Percentiles rank a stretch among this genome's conserved stretches.
Conservation (phyloP, 352 stramenopile species). For the Phytopythium ostracodes region DNA sequence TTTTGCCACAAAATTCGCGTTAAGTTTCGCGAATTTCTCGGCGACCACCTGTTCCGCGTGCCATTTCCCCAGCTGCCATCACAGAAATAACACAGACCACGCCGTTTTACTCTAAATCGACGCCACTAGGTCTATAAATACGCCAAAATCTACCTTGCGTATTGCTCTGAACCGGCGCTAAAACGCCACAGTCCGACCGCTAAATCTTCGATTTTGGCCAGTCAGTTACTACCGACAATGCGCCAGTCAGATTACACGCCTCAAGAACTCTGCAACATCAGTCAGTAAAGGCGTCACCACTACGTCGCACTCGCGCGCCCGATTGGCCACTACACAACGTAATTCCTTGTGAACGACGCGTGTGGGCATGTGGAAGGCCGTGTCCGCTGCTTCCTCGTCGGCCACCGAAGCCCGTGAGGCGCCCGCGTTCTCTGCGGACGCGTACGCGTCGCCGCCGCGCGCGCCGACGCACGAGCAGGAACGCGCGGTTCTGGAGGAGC, state of each 20-base stretch:
- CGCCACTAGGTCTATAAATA: neutral
- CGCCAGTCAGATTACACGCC: neutral
- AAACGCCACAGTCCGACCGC: neutral
- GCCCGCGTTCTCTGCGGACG: neutral
- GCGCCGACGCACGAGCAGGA: neutral
- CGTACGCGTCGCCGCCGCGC: constrained; percentile 11
- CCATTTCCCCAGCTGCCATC: neutral
- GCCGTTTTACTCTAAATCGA: neutral
- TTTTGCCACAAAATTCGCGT: neutral
- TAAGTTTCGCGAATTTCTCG: neutral
- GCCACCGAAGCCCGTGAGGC: neutral
- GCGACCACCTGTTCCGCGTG: neutral
- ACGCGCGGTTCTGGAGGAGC: neutral
- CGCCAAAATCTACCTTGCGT: neutral
- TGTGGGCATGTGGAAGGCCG: neutral
- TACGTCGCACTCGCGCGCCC: neutral
- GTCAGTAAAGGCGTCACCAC: neutral
- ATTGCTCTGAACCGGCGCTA: neutral
- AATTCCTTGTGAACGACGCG: neutral
- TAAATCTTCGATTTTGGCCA: neutral
- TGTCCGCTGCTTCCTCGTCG: neutral
- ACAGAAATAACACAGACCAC: neutral
- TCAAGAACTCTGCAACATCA: neutral
- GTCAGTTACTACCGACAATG: neutral
- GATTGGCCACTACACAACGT: neutral